Conservation (phyloP, 169 alveolate genomes). For the Plasmodium relictum region DNA sequence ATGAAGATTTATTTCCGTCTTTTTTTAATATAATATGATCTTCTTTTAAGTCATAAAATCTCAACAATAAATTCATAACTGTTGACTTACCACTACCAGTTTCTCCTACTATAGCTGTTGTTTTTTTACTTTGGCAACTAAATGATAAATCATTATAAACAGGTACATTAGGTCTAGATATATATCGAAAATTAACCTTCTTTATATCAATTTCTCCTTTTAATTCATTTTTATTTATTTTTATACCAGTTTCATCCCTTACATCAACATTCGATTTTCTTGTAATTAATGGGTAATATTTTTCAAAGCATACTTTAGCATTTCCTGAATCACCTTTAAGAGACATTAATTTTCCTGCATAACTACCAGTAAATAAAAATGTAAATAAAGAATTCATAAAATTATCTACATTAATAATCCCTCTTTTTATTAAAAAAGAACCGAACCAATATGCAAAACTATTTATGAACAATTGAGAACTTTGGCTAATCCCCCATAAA, state of each 20-base stretch:
- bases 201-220: constrained; percentile 50
- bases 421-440: constrained; percentile 47
- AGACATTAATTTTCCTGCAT: constrained; percentile 76
- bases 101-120: constrained; percentile 94
- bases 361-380: constrained; percentile 72
- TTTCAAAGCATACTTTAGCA: constrained; percentile 49
- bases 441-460: constrained; percentile 76
- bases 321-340: constrained; percentile 60
- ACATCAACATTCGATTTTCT: constrained; percentile 65
- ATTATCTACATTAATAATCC: constrained; percentile 38
- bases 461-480: constrained; percentile 64
- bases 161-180: constrained; percentile 73
- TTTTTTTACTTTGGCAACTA: constrained; percentile 75
- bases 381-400: constrained; percentile 71
- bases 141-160: constrained; percentile 72
- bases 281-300: constrained; percentile 59
- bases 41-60: constrained; percentile 89
- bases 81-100: constrained; percentile 97
- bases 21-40: constrained; percentile 85
- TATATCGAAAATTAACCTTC: constrained; percentile 55
- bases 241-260: constrained; percentile 66
- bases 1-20: neutral
- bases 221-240: constrained; percentile 24
- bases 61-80: constrained; percentile 89
- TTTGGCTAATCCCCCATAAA: constrained; percentile 73